Base-by-base conservation (phyloP, 306 rosid genomes). In the Astragalus glycyphyllos region DNA sequence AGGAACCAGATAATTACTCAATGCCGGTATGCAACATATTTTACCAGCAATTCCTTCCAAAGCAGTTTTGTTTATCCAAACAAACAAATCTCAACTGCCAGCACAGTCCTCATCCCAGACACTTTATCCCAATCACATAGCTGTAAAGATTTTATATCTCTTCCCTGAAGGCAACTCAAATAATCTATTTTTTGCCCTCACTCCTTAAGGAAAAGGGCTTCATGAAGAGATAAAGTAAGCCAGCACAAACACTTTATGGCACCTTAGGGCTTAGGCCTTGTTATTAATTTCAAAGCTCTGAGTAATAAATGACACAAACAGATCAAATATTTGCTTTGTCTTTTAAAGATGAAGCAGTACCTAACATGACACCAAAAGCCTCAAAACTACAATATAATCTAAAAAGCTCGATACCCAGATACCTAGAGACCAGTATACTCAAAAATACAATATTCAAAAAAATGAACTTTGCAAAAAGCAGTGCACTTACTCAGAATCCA, bases 401-500 rank as follows among this genome's bases (percentile, higher is more conserved):
- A 58, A 13, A 58, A 58, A 35, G 31, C 46, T 7, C 6, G 40
- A 35, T 35, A 60, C 29, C 66, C 66, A 38, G 17, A 11, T 47
- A 60, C 47, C 38, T 0, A 38, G 17, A 11, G 26, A 60, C 47
- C 38, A 6, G 6, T 6, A 35, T 35, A 50, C 20, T 11, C 12
- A 35, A 13, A 23, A 42, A 42, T 10, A 32, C 16, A 50, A 26
- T 11, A 55, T 14, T 17, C 31, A 32, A 37, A 47, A 32, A 12
- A 44, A 74, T 13, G 5, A 54, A 62, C 40, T 35, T 35, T 5
- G 40, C 40, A 35, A 35, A 34, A 35, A 35, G 37, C 35, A 46
- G 48, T 68, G 37, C 35, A 46, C 56, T 68, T 49, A 42, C 50
- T 7, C 38, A 68, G 67, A 79, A 51, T 68, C 59, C 65, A 72